Base-by-base conservation (phyloP, 2,329 filamentous ascomycete species). In the Fusarium sp. region DNA sequence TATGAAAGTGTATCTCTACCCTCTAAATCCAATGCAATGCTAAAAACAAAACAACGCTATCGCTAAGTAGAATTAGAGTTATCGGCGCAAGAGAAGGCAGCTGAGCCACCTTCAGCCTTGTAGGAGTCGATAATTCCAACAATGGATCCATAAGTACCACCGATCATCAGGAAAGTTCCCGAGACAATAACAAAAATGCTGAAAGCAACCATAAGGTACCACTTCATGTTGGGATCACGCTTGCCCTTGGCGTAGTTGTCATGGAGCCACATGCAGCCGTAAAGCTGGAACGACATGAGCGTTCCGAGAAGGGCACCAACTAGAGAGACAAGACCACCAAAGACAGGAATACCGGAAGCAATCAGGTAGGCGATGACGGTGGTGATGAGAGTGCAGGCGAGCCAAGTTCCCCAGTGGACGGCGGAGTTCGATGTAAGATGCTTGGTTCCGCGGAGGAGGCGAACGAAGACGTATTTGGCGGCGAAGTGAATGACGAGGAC, bases 71-170 rank as follows among this genome's bases (percentile, higher is more conserved):
- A 76, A 57, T 76, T 74, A 5, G 80, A 82, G 71, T 83, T 83
- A 40, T 83, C 80, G 0, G 76, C 78, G 53, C 80, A 83, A 3
- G 79, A 79, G 74, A 79, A 83, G 0, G 79, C 79, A 4, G 72
- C 63, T 8, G 80, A 79, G 1, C 80, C 80, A 1, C 77, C 78
- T 3, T 71, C 71, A 33, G 50, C 59, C 40, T 74, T 72, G 58
- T 82, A 82, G 2, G 73, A 73, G 6, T 78, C 74, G 3, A 73
- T 76, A 18, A 72, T 71, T 6, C 71, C 70, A 15, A 81, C 74
- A 17, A 84, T 70, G 3, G 80, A 81, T 11, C 81, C 81, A 47
- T 83, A 84, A 0, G 81, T 83, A 5, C 82, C 82, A 11, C 76
- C 77, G 23, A 83, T 71, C 76, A 80, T 83, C 6, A 83, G 58